Conservation (phyloP, 805 yeast genomes). For the Pichia thaimueangensis region DNA sequence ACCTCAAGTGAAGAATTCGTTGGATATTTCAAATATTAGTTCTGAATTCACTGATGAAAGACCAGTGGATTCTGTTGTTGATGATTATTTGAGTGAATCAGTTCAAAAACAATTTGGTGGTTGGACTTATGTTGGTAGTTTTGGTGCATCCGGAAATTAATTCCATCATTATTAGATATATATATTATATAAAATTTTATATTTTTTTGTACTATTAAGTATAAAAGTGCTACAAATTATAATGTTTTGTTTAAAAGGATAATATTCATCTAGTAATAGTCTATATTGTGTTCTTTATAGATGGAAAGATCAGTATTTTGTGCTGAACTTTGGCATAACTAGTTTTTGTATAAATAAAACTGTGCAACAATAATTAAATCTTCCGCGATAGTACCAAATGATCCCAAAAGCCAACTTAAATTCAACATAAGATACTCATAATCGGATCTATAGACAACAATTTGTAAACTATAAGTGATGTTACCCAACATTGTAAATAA, state of each 20-base stretch:
- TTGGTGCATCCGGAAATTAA: slow-evolving; percentile 12
- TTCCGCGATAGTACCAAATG: slow-evolving; percentile 70
- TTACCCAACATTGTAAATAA: slow-evolving; percentile 70
- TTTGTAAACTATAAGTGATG: slow-evolving; percentile 68
- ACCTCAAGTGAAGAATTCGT: slow-evolving; percentile 78
- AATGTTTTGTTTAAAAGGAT: too few relatives aligned
- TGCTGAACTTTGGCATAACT: not conserved
- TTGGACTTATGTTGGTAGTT: slow-evolving; percentile 85
- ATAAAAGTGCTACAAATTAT: too few relatives aligned
- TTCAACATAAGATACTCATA: slow-evolving; percentile 52
- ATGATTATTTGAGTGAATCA: slow-evolving; percentile 82
- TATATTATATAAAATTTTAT: too few relatives aligned
- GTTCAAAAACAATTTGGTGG: slow-evolving; percentile 99
- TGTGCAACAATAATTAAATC: slow-evolving; percentile 61
- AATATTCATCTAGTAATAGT: too few relatives aligned
- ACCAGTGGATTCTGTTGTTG: slow-evolving; percentile 93
- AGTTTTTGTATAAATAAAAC: slow-evolving; percentile 48
- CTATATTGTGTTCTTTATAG: too few relatives aligned
- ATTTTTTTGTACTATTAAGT: too few relatives aligned
- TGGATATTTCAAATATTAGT: slow-evolving; percentile 92
- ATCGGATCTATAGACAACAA: slow-evolving; percentile 59
- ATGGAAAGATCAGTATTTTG: not conserved
- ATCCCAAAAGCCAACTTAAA: slow-evolving; percentile 72
- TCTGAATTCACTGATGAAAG: slow-evolving; percentile 85
- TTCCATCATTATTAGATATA: too few relatives aligned